Base-by-base conservation (phyloP, 2,329 filamentous ascomycete genomes). In the Blumeriella jaapii region DNA sequence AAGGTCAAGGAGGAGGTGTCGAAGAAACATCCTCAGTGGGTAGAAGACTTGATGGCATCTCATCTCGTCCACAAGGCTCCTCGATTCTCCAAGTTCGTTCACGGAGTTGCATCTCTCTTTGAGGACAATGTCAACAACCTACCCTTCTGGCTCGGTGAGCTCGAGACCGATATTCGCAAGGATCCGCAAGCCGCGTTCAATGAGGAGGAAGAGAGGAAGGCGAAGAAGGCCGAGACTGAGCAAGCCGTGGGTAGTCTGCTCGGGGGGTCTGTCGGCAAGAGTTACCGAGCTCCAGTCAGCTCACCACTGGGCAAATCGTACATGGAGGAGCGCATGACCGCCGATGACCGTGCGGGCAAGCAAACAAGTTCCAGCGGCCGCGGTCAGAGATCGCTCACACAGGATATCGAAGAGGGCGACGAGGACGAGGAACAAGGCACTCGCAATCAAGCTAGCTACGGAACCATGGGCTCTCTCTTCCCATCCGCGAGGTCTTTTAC, bases 41-140 rank as follows among this genome's bases (percentile, higher is more conserved):
- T 96, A 20, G 74, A 86, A 48, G 91, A 98, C 48, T 64, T 98
- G 48, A 95, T 93, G 74, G 70, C 74, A 34, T 95, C 86, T 4
- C 89, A 98, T 58, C 71, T 98, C 4, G 82, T 98, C 44, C 86
- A 94, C 55, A 77, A 86, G 29, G 78, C 82, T 0, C 84, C 87
- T 1, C 76, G 82, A 32, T 98, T 98, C 62, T 95, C 86, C 51
- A 98, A 98, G 59, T 98, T 96, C 50, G 82, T 93, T 2, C 89
- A 98, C 52, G 91, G 91, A 42, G 78, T 93, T 4, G 87, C 89
- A 6, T 78, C 80, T 24, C 68, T 98, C 2, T 96, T 96, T 49
- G 91, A 96, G 52, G 85, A 98, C 59, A 76, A 94, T 53, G 87
- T 98, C 58, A 96, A 96, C 61, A 87, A 76, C 44, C 77, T 96